Conservation (phyloP, 805 yeast species). For the Gaillardinia entomophila region DNA sequence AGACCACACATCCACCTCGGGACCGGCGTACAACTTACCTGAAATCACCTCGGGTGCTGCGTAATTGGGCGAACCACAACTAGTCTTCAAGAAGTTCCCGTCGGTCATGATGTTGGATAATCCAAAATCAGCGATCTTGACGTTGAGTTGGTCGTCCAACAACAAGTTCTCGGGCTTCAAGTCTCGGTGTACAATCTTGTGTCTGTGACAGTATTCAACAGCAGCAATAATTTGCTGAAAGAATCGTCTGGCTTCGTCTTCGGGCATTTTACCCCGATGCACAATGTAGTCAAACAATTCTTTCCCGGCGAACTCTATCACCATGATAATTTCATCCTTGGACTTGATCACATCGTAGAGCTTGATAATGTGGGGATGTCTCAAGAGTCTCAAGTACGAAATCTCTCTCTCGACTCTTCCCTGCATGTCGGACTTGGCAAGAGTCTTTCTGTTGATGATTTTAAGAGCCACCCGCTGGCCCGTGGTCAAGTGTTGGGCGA, state of each 20-base stretch:
- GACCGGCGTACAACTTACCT: slow-evolving; percentile 94
- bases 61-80: slow-evolving; percentile 95
- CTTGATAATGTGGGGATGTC: slow-evolving; percentile 96
- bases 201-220: slow-evolving; percentile 93
- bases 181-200: slow-evolving; percentile 94
- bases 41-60: slow-evolving; percentile 97
- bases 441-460: slow-evolving; percentile 84
- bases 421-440: slow-evolving; percentile 95
- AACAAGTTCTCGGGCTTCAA: slow-evolving; percentile 91
- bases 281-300: slow-evolving; percentile 94
- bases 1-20: slow-evolving; percentile 97
- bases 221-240: slow-evolving; percentile 97
- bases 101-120: slow-evolving; percentile 95
- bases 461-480: slow-evolving; percentile 91
- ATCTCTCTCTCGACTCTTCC: slow-evolving; percentile 95
- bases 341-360: slow-evolving; percentile 92
- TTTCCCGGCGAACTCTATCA: slow-evolving; percentile 93
- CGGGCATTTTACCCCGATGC: slow-evolving; percentile 89
- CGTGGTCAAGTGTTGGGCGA: slow-evolving; percentile 84
- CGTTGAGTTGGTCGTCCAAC: slow-evolving; percentile 84
- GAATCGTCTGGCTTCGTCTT: slow-evolving; percentile 84
- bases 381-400: slow-evolving; percentile 74
- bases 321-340: slow-evolving; percentile 95
- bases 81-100: slow-evolving; percentile 89
- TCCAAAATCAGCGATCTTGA: slow-evolving; percentile 95